Evolutionary conservation across 371 early-diverging fungal genomes (phyloP), one percentile per base, ranked within the genome.

Genomic region (Mucor indicus): DNA sequence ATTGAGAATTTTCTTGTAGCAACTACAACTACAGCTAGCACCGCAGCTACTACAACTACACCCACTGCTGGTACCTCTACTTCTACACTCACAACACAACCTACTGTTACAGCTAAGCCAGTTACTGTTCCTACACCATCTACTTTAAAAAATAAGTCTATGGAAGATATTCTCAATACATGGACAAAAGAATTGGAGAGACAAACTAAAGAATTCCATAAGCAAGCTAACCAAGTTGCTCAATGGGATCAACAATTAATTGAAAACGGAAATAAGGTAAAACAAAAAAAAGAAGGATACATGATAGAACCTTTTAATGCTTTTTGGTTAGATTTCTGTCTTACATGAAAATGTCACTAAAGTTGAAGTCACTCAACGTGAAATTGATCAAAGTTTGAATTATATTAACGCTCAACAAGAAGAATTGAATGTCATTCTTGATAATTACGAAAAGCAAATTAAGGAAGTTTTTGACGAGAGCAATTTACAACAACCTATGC

Each of bases 391-490:
- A 55, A 91, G 81, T 47, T 74, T 95, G 53, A 86, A 84, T 37
- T 88, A 87, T 60, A 86, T 96, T 60, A 90, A 92, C 48, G 62
- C 81, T 29, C 94, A 93, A 69, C 95, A 95, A 59, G 70, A 69
- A 30, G 93, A 93, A 49, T 78, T 96, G 40, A 77, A 75, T 57
- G 60, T 60, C n/a, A 77, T 89, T 32, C 75, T 96, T 49, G 85
- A 90, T 44, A 69, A 65, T n/a, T 94, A 89, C 54, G 91, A 93
- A 61, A 77, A 66, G 20, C 84, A 87, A 48, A 76, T 91, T 21
- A 70, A 67, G 31, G 69, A 72, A 22, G 61, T 79, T 29, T 72
- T 71, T 50, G 72, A 79, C 15, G 60, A 79, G 56, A 71, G 67
- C 41, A 69, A 68, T 23, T 48, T 75, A 25, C 67, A 74, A 30